phyloP scores from a whole-genome alignment of 2,329 filamentous ascomycete genomes.

The Aureobasidium namibiae region DNA sequence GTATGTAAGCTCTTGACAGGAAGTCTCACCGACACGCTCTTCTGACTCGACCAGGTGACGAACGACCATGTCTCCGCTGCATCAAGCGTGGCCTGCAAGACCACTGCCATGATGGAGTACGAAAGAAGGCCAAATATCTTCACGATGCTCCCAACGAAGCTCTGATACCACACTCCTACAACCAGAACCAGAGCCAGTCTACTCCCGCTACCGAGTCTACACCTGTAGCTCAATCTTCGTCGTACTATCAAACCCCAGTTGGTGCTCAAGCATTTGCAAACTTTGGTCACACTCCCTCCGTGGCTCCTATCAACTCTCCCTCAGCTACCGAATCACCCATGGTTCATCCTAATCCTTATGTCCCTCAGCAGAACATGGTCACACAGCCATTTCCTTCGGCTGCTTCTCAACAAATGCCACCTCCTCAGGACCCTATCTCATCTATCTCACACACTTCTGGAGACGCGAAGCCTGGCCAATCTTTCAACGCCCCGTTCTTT shows the following conservation, averaged over 20 bases:
- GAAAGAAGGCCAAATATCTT: constrained; percentile 98
- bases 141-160: constrained; percentile 91
- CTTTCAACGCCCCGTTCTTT: constrained; percentile 57
- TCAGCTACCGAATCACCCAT: constrained; percentile 37
- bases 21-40: not conserved
- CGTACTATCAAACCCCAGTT: constrained; percentile 11
- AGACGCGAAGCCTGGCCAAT: constrained; percentile 30
- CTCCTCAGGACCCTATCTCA: constrained; percentile 38
- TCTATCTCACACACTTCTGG: constrained; percentile 37
- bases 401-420: constrained; percentile 42
- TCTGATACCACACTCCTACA: constrained; percentile 61
- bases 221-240: constrained; percentile 17
- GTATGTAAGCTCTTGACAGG: constrained; percentile 51
- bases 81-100: constrained; percentile 89
- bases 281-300: constrained; percentile 15
- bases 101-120: constrained; percentile 87
- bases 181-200: not conserved
- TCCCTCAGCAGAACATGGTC: constrained; percentile 19
- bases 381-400: not conserved
- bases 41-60: constrained; percentile 55
- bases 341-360: constrained; percentile 43
- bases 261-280: constrained; percentile 10
- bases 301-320: constrained; percentile 30
- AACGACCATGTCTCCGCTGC: constrained; percentile 86
- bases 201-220: not conserved